Base-by-base conservation (phyloP, 2,329 filamentous ascomycete species). In the Aurifilum marmelostoma region DNA sequence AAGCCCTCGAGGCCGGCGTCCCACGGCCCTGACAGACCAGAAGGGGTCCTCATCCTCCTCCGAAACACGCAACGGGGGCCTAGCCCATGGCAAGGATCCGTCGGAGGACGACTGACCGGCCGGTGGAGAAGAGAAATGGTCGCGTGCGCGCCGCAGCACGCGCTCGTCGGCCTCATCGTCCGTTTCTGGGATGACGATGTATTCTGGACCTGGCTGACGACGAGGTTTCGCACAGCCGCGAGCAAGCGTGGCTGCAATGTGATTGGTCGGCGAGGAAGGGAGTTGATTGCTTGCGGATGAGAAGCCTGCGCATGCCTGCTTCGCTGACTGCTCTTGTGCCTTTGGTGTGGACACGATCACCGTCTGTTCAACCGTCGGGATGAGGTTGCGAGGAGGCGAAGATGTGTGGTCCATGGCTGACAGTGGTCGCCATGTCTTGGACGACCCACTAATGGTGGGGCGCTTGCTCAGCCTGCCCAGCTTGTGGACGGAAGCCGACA, bases 201-300 rank as follows among this genome's bases (percentile, higher is more conserved):
- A 63, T 27, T 63, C 60, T 1, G 67, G 60, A n/a, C 43, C 21
- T 5, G 67, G 37, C n/a, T 34, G 54, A 9, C 56, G 64, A 27
- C 18, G 47, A 6, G 37, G 24, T 18, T 34, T 65, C 2, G 34
- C 21, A 39, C 39, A 39, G 9, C 52, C 41, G 24, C 41, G 54
- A 1, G 66, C 69, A 24, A 71, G 67, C 5, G 63, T 58, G 11
- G 69, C 67, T 6, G 67, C 69, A 37, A 69, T 54, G 12, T 65
- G 64, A 43, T 60, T 50, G 60, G 69, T 71, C 4, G 67, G 69
- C 3, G 69, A 69, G 7, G 67, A 69, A 2, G 56, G 52, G 21
- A 67, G 37, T 3, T 37, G 43, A 1, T 16, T 37, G 29, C 34
- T 29, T 9, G 67, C 54, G n/a, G 69, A 69, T 32, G 69, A 65